Evolutionary conservation across 768 basidiomycete species (phyloP), one percentile per base, ranked within the genome.

Genomic region (Tubosaeta sp.): DNA sequence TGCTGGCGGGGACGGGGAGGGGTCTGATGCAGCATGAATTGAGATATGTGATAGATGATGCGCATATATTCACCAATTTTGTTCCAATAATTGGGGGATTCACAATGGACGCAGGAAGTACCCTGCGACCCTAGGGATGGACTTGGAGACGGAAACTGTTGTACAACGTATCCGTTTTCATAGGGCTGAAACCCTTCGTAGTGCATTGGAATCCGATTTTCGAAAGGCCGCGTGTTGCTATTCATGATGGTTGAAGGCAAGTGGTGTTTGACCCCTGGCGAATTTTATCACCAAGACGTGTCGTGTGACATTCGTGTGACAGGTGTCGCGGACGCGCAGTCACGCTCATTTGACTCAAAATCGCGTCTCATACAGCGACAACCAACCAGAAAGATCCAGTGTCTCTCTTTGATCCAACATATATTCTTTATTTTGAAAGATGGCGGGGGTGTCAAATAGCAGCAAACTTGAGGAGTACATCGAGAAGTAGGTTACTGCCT

Each of bases 401-500:
- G 7, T 44, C 42, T 39, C 34, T 46, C n/a, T 52, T 52, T 18
- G 46, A 45, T n/a, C 44, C 36, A 46, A 46, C 40, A 55, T 45
- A 66, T 50, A 62, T 39, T 38, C 32, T 6, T 35, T 36, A 10
- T 41, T 43, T 18, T 24, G 24, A 41, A 46, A 39, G 30, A 69
- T 67, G 59, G 52, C 66, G 44, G 65, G 67, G 24, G 69, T 66
- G 49, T 69, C 77, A 55, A 76, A 53, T 62, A 74, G 41, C 68
- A 78, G 43, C 72, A 75, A 82, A 60, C 72, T 87, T 21, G 83
- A 88, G 58, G 87, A 90, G 64, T 88, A 85, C 62, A 86, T 89
- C 48, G 84, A 87, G 64, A 89, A 84, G 88, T 86, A 58, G 52
- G 71, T 61, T 49, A 11, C 51, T 19, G n/a, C 21, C n/a, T 48